phyloP scores from a whole-genome alignment of 2,329 filamentous ascomycete genomes.

The Beauveria asiatica region DNA sequence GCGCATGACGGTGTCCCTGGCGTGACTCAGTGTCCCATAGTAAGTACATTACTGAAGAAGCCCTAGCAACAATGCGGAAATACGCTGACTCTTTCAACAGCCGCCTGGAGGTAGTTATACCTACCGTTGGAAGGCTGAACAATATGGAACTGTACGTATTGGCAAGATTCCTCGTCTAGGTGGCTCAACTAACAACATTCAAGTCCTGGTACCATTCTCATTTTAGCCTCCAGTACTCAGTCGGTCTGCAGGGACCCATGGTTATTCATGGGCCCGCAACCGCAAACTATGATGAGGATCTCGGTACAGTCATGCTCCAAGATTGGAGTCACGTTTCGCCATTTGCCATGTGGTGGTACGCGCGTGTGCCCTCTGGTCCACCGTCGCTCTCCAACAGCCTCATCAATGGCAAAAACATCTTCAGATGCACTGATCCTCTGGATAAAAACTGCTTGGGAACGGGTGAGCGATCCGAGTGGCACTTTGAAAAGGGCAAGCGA shows the following conservation, averaged over 20 bases:
- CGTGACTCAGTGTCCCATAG: slow-evolving; percentile 41
- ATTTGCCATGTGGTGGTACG: neutral
- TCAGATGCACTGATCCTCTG: neutral
- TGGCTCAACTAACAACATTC: neutral
- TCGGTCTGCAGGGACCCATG: slow-evolving; percentile 53
- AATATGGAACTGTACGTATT: slow-evolving; percentile 34
- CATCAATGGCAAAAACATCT: slow-evolving; percentile 29
- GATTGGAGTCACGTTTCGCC: slow-evolving; percentile 44
- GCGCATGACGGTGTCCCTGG: slow-evolving; percentile 47
- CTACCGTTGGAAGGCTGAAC: slow-evolving; percentile 48
- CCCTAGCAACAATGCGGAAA: too few species aligned
- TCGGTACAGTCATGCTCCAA: slow-evolving; percentile 50
- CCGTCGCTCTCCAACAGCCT: slow-evolving; percentile 28
- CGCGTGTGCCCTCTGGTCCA: neutral
- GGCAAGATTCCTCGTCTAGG: neutral
- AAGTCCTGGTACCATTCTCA: slow-evolving; percentile 53
- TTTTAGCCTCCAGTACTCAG: slow-evolving; percentile 37
- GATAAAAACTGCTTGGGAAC: slow-evolving; percentile 15
- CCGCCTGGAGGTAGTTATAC: slow-evolving; percentile 42
- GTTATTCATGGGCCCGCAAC: slow-evolving; percentile 53
- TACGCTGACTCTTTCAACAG: neutral
- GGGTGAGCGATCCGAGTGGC: slow-evolving; percentile 28
- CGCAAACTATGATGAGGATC: slow-evolving; percentile 53
- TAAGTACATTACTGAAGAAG: neutral
- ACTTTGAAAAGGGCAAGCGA: slow-evolving; percentile 32